These are phyloP conservation scores for Phellopilus nigrolimitatus DNA, from an alignment of 1,284 basidiomycete genomes.

Conservation along the genomic window DNA sequence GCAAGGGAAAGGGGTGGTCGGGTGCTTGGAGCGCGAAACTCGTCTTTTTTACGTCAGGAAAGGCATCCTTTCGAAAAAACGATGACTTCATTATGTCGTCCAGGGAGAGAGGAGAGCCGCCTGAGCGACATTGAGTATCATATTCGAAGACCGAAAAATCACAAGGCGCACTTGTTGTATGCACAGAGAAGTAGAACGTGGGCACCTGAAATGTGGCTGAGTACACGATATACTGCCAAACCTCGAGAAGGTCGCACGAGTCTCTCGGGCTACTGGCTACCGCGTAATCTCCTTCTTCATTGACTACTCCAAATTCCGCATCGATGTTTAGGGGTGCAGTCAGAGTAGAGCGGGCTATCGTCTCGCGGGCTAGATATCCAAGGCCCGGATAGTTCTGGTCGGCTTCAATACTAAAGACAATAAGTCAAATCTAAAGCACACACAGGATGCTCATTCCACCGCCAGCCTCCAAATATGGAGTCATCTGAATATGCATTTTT, in stretches of 20 bases:
- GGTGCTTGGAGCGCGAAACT: slow-evolving; percentile 49
- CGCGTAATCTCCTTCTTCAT: slow-evolving; percentile 30
- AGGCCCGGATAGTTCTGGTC: slow-evolving; percentile 9
- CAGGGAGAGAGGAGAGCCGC: slow-evolving; percentile 57
- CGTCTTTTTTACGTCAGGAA: slow-evolving; percentile 42
- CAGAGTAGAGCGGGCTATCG: slow-evolving; percentile 5
- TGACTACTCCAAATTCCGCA: slow-evolving; percentile 22
- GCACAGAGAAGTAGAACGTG: slow-evolving; percentile 70
- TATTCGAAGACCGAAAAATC: not conserved
- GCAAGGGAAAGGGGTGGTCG: slow-evolving; percentile 56
- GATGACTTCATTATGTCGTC: slow-evolving; percentile 49
- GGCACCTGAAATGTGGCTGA: slow-evolving; percentile 75
- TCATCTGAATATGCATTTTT: slow-evolving; percentile 25
- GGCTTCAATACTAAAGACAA: slow-evolving; percentile 9
- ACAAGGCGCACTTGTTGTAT: slow-evolving; percentile 54
- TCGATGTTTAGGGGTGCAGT: slow-evolving; percentile 10
- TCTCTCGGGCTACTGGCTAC: slow-evolving; percentile 19
- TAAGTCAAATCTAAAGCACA: slow-evolving; percentile 28
- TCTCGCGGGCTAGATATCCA: slow-evolving; percentile 21
- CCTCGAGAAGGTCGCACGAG: slow-evolving; percentile 6
- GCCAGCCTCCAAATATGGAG: slow-evolving; percentile 38
- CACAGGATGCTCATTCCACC: slow-evolving; percentile 51
- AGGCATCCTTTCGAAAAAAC: slow-evolving; percentile 48
- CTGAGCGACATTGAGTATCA: slow-evolving; percentile 34
- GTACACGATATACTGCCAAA: slow-evolving; percentile 60